Evolutionary conservation across 2,329 filamentous ascomycete species (phyloP).

Genomic region (Xylogone sp.): DNA sequence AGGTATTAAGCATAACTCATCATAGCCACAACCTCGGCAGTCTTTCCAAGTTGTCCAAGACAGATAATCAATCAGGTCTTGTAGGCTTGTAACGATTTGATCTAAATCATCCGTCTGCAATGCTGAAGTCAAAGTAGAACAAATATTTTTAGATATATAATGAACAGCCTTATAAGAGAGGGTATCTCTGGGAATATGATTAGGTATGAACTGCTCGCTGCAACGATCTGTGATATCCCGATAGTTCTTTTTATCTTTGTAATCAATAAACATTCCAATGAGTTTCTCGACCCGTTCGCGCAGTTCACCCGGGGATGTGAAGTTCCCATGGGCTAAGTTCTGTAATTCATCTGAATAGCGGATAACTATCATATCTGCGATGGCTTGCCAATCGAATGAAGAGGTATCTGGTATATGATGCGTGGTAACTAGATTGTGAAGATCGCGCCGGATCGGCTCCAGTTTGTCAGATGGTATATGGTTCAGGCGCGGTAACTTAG

Average conservation of each 20-base stretch:
- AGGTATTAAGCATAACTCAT: slow-evolving; percentile 57
- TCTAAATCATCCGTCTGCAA: background rate
- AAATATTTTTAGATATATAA: background rate
- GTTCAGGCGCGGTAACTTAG: background rate
- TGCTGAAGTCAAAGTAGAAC: slow-evolving; percentile 1
- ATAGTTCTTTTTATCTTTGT: slow-evolving; percentile 2
- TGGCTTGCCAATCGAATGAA: slow-evolving; percentile 59
- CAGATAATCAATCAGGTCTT: background rate
- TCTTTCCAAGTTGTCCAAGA: background rate
- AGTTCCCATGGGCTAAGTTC: slow-evolving; percentile 20
- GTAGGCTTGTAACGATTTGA: background rate
- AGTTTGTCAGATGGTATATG: slow-evolving; percentile 30
- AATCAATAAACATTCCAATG: slow-evolving; percentile 35
- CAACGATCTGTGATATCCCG: slow-evolving; percentile 3
- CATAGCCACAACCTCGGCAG: slow-evolving; percentile 38
- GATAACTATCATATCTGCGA: slow-evolving; percentile 61
- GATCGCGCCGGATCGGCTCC: slow-evolving; percentile 33
- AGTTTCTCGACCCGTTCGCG: slow-evolving; percentile 23
- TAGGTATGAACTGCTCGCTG: slow-evolving; percentile 3
- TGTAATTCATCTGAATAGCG: slow-evolving; percentile 56
- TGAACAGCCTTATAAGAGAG: background rate
- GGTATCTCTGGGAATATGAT: background rate
- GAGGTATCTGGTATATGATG: slow-evolving; percentile 17
- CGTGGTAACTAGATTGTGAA: slow-evolving; percentile 36
- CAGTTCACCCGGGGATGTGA: slow-evolving; percentile 19